Evolutionary conservation across 2,329 filamentous ascomycete species (phyloP).

Genomic region (Aspergillus arachidicola): DNA sequence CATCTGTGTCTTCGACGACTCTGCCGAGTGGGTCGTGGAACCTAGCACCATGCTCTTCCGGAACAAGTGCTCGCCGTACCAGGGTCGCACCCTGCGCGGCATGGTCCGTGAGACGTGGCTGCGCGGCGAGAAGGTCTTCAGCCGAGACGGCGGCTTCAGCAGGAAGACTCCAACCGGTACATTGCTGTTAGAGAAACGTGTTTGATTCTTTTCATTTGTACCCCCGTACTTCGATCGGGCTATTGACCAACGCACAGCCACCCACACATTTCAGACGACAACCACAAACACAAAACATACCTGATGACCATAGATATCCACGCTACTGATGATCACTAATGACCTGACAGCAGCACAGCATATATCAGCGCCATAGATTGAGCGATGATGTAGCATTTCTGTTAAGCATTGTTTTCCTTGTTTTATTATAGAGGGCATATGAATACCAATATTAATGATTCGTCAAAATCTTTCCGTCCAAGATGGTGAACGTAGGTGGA

Average conservation of each 20-base stretch:
- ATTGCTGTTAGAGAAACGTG: slow-evolving; percentile 44
- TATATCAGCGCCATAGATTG: slow-evolving; percentile 11
- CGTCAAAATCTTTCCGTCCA: background rate
- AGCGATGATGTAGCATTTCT: slow-evolving; percentile 19
- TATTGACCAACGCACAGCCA: slow-evolving; percentile 15
- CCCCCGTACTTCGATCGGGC: slow-evolving; percentile 11
- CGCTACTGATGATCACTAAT: slow-evolving; percentile 21
- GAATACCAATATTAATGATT: slow-evolving; percentile 12
- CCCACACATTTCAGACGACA: background rate
- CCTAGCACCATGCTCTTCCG: slow-evolving; percentile 87
- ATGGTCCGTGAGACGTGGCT: slow-evolving; percentile 86
- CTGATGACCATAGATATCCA: slow-evolving; percentile 11
- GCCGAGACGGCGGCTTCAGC: slow-evolving; percentile 57
- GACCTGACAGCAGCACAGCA: slow-evolving; percentile 18
- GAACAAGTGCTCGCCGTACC: slow-evolving; percentile 90
- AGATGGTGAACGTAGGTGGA: background rate
- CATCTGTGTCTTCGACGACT: slow-evolving; percentile 87
- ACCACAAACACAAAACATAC: background rate
- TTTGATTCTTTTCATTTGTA: slow-evolving; percentile 25
- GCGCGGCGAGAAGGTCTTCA: slow-evolving; percentile 73
- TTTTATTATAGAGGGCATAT: slow-evolving; percentile 9
- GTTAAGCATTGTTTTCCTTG: slow-evolving; percentile 6
- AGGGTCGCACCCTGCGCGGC: slow-evolving; percentile 75
- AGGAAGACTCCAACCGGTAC: slow-evolving; percentile 38
- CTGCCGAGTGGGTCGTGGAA: slow-evolving; percentile 73